A percentile compares a stretch with the other conserved stretches of the same genome.
Conservation (phyloP, 257 asterid genomes). For the Nicotiana noctiflora region DNA sequence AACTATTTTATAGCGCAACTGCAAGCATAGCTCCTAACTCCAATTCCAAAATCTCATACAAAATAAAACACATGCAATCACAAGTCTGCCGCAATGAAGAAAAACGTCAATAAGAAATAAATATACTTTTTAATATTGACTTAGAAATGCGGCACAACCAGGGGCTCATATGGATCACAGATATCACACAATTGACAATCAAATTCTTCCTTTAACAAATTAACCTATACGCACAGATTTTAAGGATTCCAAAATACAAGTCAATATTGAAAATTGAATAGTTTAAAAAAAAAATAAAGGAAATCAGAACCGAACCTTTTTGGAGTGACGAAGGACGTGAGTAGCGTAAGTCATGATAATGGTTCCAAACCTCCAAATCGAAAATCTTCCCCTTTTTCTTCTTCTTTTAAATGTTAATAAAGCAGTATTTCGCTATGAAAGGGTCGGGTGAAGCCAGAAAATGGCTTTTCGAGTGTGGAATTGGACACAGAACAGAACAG, state of each 20-base stretch:
- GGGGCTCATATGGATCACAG: no score
- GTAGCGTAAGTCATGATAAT: conserved; percentile 44
- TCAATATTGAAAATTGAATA: not conserved
- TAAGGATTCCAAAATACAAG: not conserved
- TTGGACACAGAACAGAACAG: not conserved
- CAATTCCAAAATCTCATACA: not conserved
- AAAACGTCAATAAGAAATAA: not conserved
- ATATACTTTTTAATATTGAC: no score
- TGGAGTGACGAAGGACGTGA: conserved; percentile 54
- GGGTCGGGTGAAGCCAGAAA: not conserved
- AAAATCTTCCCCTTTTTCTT: not conserved
- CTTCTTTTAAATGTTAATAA: not conserved
- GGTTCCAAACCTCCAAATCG: conserved; percentile 16
- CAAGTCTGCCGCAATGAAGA: not conserved
- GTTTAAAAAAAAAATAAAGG: not conserved
- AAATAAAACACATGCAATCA: not conserved
- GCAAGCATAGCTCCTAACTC: not conserved
- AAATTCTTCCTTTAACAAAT: no score
- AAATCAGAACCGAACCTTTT: conserved; percentile 33
- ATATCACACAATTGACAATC: not conserved
- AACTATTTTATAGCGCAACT: not conserved
- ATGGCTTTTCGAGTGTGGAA: conserved; percentile 2
- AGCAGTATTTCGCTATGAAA: no score
- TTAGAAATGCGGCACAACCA: not conserved
- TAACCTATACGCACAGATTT: not conserved